Percentiles rank a stretch among this genome's conserved stretches.
Conservation (phyloP, 2,329 filamentous ascomycete genomes). For the Aspergillus hiratsukae region DNA sequence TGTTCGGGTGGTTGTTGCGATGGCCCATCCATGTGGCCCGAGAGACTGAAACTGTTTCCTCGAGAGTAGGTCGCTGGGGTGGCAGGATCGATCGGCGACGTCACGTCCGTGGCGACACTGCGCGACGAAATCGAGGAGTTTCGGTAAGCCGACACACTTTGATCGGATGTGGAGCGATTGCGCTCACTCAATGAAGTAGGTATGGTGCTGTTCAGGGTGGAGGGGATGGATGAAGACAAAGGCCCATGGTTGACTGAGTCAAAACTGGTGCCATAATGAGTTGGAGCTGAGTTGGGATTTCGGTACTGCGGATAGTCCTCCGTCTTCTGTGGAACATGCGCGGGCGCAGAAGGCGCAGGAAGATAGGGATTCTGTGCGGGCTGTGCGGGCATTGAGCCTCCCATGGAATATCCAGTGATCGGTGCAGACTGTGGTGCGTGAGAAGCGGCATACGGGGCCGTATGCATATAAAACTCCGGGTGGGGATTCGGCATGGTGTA, state of each 20-base stretch:
- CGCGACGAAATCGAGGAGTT: slow-evolving; percentile 39
- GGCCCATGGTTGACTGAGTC: slow-evolving; percentile 32
- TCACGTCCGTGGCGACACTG: slow-evolving; percentile 34
- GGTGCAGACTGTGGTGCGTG: slow-evolving; percentile 32
- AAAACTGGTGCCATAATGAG: slow-evolving; percentile 32
- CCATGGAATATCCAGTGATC: slow-evolving; percentile 33
- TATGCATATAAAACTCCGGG: slow-evolving; percentile 36
- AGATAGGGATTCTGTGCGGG: slow-evolving; percentile 36
- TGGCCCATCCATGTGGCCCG: slow-evolving; percentile 28
- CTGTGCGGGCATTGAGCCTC: slow-evolving; percentile 27
- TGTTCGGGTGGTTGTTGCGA: slow-evolving; percentile 27
- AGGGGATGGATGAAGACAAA: slow-evolving; percentile 31
- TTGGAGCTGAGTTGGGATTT: slow-evolving; percentile 21
- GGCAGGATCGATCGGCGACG: slow-evolving; percentile 36
- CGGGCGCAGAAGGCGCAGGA: slow-evolving; percentile 26
- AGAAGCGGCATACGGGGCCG: slow-evolving; percentile 27
- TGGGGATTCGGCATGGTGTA: slow-evolving; percentile 34
- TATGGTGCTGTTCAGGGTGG: slow-evolving; percentile 27
- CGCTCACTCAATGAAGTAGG: slow-evolving; percentile 32
- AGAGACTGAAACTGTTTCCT: slow-evolving; percentile 32
- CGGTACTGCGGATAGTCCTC: slow-evolving; percentile 37
- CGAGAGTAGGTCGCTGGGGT: slow-evolving; percentile 35
- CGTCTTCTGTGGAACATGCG: slow-evolving; percentile 29
- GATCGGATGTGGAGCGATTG: slow-evolving; percentile 33
- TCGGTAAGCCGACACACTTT: slow-evolving; percentile 35